Conservation (phyloP, 1,284 basidiomycete species). For the Exobasidium rhododendri region DNA sequence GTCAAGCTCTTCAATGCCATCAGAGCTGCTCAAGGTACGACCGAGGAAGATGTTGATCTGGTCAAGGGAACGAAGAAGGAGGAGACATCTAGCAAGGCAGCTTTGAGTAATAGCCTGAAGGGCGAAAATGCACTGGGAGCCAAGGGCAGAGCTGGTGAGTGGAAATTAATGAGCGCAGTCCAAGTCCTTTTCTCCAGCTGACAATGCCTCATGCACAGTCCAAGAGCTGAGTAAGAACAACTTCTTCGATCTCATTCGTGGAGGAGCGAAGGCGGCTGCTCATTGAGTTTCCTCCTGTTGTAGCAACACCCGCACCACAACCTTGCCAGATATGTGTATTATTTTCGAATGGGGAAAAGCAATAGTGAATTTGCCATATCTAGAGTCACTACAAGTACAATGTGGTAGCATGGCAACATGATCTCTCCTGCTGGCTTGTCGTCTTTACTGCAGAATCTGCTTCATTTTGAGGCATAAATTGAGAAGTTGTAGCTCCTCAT, state of each 20-base stretch:
- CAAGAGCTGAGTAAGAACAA: conserved; percentile 50
- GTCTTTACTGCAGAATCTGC: background rate
- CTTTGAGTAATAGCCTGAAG: background rate
- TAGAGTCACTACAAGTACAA: background rate
- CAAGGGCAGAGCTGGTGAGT: conserved; percentile 17
- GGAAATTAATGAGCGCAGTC: background rate
- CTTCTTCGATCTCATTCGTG: conserved; percentile 49
- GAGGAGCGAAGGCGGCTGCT: conserved; percentile 19
- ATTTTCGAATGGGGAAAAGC: too few relatives aligned
- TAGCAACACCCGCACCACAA: too few relatives aligned
- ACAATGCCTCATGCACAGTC: conserved; percentile 18
- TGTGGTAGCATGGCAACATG: too few relatives aligned
- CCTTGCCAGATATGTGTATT: too few relatives aligned
- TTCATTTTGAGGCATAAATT: conserved; percentile 73
- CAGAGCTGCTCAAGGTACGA: conserved; percentile 48
- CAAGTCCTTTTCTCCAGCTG: background rate
- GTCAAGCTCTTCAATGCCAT: conserved; percentile 55
- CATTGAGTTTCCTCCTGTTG: too few relatives aligned
- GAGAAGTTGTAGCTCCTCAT: conserved; percentile 92
- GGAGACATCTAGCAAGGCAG: background rate
- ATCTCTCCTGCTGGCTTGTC: too few relatives aligned
- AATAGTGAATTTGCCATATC: too few relatives aligned
- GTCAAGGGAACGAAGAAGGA: conserved; percentile 12
- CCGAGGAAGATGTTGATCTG: conserved; percentile 39
- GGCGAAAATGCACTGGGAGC: conserved; percentile 10